A percentile compares a stretch with the other conserved stretches of the same genome.
These are phyloP conservation scores for Ceratorhiza oryzae-sativae DNA, from an alignment of 1,284 basidiomycete species.

Conservation along the genomic window DNA sequence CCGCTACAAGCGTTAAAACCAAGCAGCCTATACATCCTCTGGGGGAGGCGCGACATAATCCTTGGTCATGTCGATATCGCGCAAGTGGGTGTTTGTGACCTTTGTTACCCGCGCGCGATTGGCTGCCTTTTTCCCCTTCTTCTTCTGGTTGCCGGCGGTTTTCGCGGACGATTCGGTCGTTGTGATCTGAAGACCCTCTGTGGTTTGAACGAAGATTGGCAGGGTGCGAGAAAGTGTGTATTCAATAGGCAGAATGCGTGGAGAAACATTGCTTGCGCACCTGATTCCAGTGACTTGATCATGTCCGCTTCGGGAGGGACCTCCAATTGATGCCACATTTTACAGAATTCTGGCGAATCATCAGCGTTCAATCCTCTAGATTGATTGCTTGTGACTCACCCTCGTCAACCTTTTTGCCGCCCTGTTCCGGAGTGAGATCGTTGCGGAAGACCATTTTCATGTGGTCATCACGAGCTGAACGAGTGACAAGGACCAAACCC, in stretches of 20 bases:
- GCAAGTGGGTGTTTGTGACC: constrained; percentile 87
- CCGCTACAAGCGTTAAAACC: background rate
- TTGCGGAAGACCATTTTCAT: constrained; percentile 92
- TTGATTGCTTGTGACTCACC: constrained; percentile 57
- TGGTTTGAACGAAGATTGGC: background rate
- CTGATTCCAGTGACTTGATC: constrained; percentile 73
- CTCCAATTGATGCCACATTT: constrained; percentile 83
- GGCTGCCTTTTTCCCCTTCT: constrained; percentile 81
- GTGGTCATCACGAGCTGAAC: constrained; percentile 83
- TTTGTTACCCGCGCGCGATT: constrained; percentile 77
- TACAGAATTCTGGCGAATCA: constrained; percentile 71
- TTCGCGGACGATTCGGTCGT: constrained; percentile 62
- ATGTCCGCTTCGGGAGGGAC: constrained; percentile 87
- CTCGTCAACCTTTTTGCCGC: constrained; percentile 76
- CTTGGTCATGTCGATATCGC: constrained; percentile 80
- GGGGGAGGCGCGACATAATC: constrained; percentile 50
- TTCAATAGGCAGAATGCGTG: background rate
- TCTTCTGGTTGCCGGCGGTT: constrained; percentile 65
- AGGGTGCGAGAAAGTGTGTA: constrained; percentile 29
- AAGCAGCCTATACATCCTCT: constrained; percentile 13
- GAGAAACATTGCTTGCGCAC: constrained; percentile 51
- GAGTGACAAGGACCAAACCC: constrained; percentile 84
- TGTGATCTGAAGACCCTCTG: constrained; percentile 79
- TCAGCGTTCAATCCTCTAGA: constrained; percentile 9
- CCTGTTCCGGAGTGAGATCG: constrained; percentile 79